Base-by-base conservation (phyloP, 2,329 filamentous ascomycete species). In the Aspergillus quadricinctus region DNA sequence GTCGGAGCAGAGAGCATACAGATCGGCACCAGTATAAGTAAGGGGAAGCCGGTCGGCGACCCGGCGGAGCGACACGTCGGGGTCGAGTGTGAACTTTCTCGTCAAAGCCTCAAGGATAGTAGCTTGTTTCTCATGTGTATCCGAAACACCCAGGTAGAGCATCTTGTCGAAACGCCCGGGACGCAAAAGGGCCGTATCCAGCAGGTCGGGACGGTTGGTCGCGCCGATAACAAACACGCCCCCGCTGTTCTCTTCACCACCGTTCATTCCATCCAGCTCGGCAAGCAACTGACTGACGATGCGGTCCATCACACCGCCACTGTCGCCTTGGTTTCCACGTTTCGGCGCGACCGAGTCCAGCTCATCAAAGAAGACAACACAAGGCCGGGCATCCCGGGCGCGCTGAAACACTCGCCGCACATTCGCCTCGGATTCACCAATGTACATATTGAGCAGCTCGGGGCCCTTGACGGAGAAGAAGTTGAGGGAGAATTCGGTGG, bases 401-500 rank as follows among this genome's bases (percentile, higher is more conserved):
- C 97, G 97, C 84, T 99, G 94, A 77, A 99, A 99, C 65, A 99
- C 97, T 73, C 97, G 93, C 70, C 94, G 90, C 62, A 99, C 97
- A 78, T 99, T 99, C 82, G 91, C 96, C 80, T 99, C 95, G 54
- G 94, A 99, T 80, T 99, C 94, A 87, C 94, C 94, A 73, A 99
- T 97, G 90, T 94, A 99, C 94, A 99, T 99, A 75, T 92, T 97
- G 66, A 99, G 86, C 71, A 99, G 83, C 76, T 99, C 94, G 43
- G 94, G 95, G 57, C 94, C 94, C 84, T 99, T 99, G 77, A 99
- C 89, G 28, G 94, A 99, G 76, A 99, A 97, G 81, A 99, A 99
- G 81, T 99, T 99, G 82, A 94, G 90, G 57, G 94, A 90, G 74
- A 93, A 97, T 80, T 99, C 94, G 77, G 97, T 99, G 75, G 94